phyloP scores from a whole-genome alignment of 768 basidiomycete species.

The Russula foetens region DNA sequence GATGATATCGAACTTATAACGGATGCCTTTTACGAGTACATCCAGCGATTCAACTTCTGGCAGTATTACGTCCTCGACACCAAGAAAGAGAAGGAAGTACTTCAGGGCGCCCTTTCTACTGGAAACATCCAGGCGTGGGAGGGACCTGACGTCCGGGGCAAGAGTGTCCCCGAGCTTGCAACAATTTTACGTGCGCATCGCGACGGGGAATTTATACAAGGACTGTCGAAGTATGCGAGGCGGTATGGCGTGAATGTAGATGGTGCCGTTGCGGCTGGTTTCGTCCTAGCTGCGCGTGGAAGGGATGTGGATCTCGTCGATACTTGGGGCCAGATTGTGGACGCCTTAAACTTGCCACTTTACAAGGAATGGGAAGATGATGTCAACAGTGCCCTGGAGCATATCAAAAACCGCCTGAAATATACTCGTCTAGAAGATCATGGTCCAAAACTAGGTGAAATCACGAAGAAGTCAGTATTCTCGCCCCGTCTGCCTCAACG shows the following conservation, averaged over 20 bases:
- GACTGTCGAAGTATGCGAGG: constrained; percentile 50
- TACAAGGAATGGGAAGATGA: constrained; percentile 88
- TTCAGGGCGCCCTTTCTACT: constrained; percentile 46
- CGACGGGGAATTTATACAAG: constrained; percentile 37
- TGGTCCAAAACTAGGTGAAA: constrained; percentile 79
- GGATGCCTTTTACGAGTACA: constrained; percentile 46
- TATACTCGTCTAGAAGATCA: constrained; percentile 76
- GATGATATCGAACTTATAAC: constrained; percentile 64
- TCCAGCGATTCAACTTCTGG: constrained; percentile 73
- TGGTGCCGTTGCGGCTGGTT: constrained; percentile 56
- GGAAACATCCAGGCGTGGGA: constrained; percentile 47
- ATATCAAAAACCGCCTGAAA: constrained; percentile 65
- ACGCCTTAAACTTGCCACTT: constrained; percentile 81
- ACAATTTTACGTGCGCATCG: constrained; percentile 46
- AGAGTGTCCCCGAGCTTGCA: constrained; percentile 58
- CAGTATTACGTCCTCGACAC: constrained; percentile 90
- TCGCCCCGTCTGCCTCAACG: neutral
- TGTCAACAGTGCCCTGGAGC: constrained; percentile 59
- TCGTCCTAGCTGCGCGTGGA: constrained; percentile 60
- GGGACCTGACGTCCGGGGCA: constrained; percentile 50
- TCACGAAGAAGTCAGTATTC: constrained; percentile 56
- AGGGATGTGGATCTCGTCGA: constrained; percentile 34
- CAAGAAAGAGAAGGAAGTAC: constrained; percentile 48
- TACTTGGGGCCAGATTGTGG: constrained; percentile 70
- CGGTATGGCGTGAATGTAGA: constrained; percentile 65